A percentile compares a stretch with the other conserved stretches of the same genome.
These are phyloP conservation scores for Ceratocystis albifundus DNA, from an alignment of 2,329 filamentous ascomycete species.

Conservation along the genomic window DNA sequence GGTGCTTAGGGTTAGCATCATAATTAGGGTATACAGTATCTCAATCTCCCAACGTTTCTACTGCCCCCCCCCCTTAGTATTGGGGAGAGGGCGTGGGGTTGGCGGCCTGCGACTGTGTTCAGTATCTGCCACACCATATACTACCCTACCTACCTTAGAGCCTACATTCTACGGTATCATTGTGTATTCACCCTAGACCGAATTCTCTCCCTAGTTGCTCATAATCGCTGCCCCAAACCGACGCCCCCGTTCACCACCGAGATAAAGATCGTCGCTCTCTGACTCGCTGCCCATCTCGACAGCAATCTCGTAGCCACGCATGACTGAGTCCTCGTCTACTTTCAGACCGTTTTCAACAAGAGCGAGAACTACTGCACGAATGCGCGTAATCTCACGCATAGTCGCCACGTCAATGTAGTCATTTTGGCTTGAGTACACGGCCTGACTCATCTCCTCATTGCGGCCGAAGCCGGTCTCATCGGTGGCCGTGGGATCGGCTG, in stretches of 20 bases:
- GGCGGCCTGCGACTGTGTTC: too few species aligned
- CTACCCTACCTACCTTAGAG: too few species aligned
- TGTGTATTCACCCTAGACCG: not conserved
- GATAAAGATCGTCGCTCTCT: conserved; percentile 47
- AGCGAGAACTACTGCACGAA: conserved; percentile 69
- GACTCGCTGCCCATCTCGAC: conserved; percentile 59
- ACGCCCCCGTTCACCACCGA: conserved; percentile 47
- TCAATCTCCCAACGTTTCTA: too few species aligned
- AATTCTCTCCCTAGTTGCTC: conserved; percentile 13
- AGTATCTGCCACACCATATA: too few species aligned
- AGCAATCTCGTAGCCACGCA: conserved; percentile 68
- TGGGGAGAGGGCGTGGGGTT: too few species aligned
- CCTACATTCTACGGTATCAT: too few species aligned
- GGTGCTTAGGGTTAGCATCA: not conserved
- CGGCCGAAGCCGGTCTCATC: conserved; percentile 62
- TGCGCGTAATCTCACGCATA: conserved; percentile 74
- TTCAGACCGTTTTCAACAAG: conserved; percentile 70
- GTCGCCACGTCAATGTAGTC: conserved; percentile 67
- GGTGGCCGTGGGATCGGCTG: conserved; percentile 38
- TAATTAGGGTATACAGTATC: not conserved
- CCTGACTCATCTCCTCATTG: conserved; percentile 74
- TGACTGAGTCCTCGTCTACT: conserved; percentile 84
- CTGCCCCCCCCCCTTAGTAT: too few species aligned
- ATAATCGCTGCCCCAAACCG: conserved; percentile 35
- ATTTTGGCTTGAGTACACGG: conserved; percentile 91